phyloP scores from a whole-genome alignment of 2,329 filamentous ascomycete genomes.

The Fusarium temperatum region DNA sequence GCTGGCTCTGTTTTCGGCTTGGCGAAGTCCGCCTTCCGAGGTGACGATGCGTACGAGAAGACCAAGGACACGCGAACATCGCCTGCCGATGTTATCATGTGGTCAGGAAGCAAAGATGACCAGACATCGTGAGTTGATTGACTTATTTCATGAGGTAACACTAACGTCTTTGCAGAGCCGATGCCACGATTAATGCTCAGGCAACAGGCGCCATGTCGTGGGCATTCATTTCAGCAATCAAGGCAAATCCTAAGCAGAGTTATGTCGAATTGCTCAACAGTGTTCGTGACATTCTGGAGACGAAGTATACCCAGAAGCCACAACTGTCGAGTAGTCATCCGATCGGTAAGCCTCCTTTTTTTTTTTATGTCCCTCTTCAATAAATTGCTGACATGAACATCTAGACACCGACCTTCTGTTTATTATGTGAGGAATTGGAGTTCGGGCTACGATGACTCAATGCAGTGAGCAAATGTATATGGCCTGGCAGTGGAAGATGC shows the following conservation, averaged over 20 bases:
- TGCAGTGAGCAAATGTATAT: neutral
- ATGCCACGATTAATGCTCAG: constrained; percentile 86
- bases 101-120: constrained; percentile 94
- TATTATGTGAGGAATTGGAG: constrained; percentile 62
- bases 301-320: constrained; percentile 92
- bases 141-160: neutral
- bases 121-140: constrained; percentile 75
- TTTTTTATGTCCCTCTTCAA: rapidly evolving
- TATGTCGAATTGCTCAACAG: constrained; percentile 96
- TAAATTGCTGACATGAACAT: constrained; percentile 13
- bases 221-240: constrained; percentile 91
- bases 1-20: constrained; percentile 82
- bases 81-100: constrained; percentile 96
- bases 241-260: constrained; percentile 93
- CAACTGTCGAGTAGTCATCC: constrained; percentile 97
- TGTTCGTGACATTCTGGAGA: constrained; percentile 86
- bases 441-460: constrained; percentile 63
- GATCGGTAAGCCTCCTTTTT: constrained; percentile 70
- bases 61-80: constrained; percentile 91
- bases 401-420: constrained; percentile 72
- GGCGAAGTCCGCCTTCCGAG: constrained; percentile 85
- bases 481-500: neutral
- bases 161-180: constrained; percentile 68
- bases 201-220: constrained; percentile 98
- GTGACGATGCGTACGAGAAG: constrained; percentile 80